A percentile compares a stretch with the other conserved stretches of the same genome.
Conservation (phyloP, 2,329 filamentous ascomycete species). For the Fusarium pilosicola region DNA sequence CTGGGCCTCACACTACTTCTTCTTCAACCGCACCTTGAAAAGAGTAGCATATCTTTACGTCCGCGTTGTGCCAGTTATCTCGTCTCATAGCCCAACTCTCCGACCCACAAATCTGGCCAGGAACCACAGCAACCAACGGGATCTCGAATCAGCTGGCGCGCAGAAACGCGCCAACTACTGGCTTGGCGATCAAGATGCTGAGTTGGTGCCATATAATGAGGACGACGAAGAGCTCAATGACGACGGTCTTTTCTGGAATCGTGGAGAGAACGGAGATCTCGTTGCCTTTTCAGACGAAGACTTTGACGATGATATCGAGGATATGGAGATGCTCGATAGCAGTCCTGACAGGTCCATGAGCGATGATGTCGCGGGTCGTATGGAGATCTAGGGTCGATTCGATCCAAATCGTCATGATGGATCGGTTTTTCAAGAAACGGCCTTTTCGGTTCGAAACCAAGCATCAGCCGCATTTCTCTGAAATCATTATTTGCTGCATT, state of each 20-base stretch:
- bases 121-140: conserved; percentile 41
- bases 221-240: conserved; percentile 61
- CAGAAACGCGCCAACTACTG: conserved; percentile 86
- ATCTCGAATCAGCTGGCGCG: conserved; percentile 50
- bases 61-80: conserved; percentile 84
- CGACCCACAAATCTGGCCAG: conserved; percentile 47
- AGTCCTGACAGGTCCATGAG: conserved; percentile 65
- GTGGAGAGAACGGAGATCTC: conserved; percentile 67
- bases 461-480: neutral
- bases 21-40: conserved; percentile 93
- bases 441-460: neutral
- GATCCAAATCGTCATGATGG: neutral
- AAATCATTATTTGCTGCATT: conserved; percentile 13
- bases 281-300: conserved; percentile 64
- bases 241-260: conserved; percentile 66
- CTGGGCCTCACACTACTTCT: conserved; percentile 97
- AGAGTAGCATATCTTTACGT: conserved; percentile 94
- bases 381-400: conserved; percentile 64
- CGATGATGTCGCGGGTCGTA: conserved; percentile 69
- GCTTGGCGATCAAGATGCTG: conserved; percentile 75
- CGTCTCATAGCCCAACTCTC: conserved; percentile 65
- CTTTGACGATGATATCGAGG: conserved; percentile 59
- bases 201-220: conserved; percentile 56
- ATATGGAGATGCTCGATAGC: conserved; percentile 53
- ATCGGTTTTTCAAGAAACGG: neutral